Percentiles rank a stretch among this genome's conserved stretches.
phyloP scores from a whole-genome alignment of 148 eudicot genomes.

The Amaranthus palmeri region DNA sequence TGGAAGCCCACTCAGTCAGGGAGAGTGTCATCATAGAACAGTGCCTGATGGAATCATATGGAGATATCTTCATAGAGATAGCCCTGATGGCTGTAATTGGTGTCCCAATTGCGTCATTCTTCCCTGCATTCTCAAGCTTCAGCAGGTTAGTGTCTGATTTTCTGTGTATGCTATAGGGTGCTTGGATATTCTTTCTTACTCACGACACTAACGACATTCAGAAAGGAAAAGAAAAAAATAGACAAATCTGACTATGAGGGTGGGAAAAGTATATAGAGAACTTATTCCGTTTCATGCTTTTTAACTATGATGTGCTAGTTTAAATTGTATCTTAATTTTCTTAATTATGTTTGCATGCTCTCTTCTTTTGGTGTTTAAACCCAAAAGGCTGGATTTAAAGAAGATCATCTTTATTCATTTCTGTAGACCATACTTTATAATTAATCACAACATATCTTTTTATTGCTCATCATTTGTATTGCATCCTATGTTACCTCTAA shows the following conservation, averaged over 20 bases:
- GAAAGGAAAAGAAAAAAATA: neutral
- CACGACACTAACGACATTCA: neutral
- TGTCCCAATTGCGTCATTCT: slow-evolving; percentile 94
- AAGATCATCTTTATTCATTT: neutral
- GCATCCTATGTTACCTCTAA: too few species aligned
- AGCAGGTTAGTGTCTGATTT: slow-evolving; percentile 55
- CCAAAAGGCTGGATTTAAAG: neutral
- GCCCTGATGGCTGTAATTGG: slow-evolving; percentile 84
- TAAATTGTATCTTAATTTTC: neutral
- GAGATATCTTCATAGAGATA: slow-evolving; percentile 84
- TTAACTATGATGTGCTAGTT: neutral
- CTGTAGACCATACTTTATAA: neutral
- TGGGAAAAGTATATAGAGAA: neutral
- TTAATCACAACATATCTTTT: too few species aligned
- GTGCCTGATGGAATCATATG: slow-evolving; percentile 78
- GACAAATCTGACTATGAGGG: too few species aligned
- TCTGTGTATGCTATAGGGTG: neutral
- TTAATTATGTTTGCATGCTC: neutral
- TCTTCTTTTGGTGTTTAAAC: neutral
- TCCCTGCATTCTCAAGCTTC: slow-evolving; percentile 92
- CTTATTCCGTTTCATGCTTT: neutral
- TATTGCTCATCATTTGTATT: too few species aligned
- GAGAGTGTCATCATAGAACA: slow-evolving; percentile 78
- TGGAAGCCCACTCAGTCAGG: slow-evolving; percentile 94
- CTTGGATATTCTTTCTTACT: neutral